Base-by-base conservation (phyloP, 164 flowering plant genomes). In the Stephania yunnanensis region DNA sequence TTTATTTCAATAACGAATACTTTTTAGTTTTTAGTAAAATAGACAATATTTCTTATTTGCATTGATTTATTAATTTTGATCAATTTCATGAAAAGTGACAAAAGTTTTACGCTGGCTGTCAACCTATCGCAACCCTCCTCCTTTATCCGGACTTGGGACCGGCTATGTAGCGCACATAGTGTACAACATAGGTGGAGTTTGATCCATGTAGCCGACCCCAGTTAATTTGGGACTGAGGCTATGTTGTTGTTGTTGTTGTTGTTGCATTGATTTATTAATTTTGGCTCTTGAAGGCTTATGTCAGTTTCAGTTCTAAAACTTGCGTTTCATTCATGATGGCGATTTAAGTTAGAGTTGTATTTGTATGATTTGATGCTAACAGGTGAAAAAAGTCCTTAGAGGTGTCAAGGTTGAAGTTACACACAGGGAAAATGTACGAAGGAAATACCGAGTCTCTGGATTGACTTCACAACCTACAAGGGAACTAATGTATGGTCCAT, bases 391-490 rank as follows among this genome's bases (percentile, higher is more conserved):
- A 74, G 90, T 90, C 12, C 86, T 90, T 44, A 83, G 89, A 81
- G 95, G 92, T 36, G 84, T 90, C 65, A 87, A 89, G 81, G 92
- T 90, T 48, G 91, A 90, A 83, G 90, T 89, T 46, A 89, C 92
- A 25, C 95, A 90, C 76, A 71, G 92, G 71, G 89, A 82, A 71
- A 84, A 83, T 80, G 85, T 86, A 71, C 83, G 91, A 29, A 80
- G 90, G 46, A 89, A 88, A 50, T 90, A 87, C 74, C 88, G 91
- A 29, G 78, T 90, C 70, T 87, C 91, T 10, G 92, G 94, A 0
- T 74, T 90, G 74, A 88, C 94, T 30, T 77, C 87, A 50, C 94
- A 86, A 71, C 86, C 89, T 9, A 89, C 94, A 42, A 80, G 88
- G 67, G 92, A 90, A 76, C 84, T 89, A 46, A 82, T 81, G 94